These are phyloP conservation scores for Colletotrichum endophyticum DNA, from an alignment of 2,329 filamentous ascomycete species.

Conservation along the genomic window DNA sequence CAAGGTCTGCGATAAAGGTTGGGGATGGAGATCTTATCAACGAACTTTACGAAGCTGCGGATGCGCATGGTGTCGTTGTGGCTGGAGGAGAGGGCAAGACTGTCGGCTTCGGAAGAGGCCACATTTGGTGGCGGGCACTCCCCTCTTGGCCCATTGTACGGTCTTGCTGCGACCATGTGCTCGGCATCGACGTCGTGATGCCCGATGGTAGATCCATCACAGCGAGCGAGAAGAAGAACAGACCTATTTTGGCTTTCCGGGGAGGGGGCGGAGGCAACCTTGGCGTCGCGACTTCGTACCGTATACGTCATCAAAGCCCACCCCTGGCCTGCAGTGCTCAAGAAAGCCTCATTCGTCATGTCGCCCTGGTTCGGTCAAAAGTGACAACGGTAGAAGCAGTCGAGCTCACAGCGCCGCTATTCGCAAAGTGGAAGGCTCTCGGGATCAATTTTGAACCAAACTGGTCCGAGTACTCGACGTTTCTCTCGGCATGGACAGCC, in stretches of 20 bases:
- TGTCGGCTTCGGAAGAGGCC: slow-evolving; percentile 65
- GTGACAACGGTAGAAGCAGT: neutral
- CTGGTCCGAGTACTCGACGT: neutral
- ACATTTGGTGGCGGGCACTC: slow-evolving; percentile 63
- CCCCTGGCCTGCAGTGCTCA: slow-evolving; percentile 19
- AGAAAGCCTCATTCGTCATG: neutral
- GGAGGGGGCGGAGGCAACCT: slow-evolving; percentile 59
- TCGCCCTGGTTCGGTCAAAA: neutral
- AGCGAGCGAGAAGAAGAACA: slow-evolving; percentile 40
- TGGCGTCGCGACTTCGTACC: slow-evolving; percentile 54
- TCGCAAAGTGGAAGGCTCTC: neutral
- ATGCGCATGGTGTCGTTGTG: slow-evolving; percentile 48
- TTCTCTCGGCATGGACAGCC: neutral
- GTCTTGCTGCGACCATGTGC: slow-evolving; percentile 58
- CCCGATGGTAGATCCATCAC: slow-evolving; percentile 45
- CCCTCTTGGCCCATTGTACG: slow-evolving; percentile 53
- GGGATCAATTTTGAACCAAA: neutral
- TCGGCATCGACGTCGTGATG: slow-evolving; percentile 53
- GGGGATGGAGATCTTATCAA: slow-evolving; percentile 56
- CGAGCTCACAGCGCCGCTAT: neutral
- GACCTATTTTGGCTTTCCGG: slow-evolving; percentile 55
- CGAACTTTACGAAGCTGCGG: slow-evolving; percentile 55
- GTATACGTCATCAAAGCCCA: slow-evolving; percentile 55
- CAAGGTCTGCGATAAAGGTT: slow-evolving; percentile 55
- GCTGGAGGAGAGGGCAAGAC: slow-evolving; percentile 59